These are phyloP conservation scores for Fagus sylvatica DNA, from an alignment of 306 rosid genomes.

Conservation along the genomic window DNA sequence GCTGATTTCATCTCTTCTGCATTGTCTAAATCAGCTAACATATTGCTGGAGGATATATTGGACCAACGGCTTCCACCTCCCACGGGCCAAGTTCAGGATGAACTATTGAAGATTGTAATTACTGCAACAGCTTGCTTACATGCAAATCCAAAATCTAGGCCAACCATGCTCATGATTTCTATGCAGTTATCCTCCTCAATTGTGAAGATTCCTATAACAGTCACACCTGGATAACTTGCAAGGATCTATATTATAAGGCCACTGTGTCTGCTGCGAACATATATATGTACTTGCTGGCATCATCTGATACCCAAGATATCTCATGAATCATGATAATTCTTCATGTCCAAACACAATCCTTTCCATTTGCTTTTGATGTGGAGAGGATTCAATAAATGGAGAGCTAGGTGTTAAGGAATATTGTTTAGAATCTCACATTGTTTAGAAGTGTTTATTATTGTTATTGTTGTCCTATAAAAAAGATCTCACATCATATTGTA, in stretches of 20 bases:
- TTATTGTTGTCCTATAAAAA: no score
- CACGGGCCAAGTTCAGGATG: neutral
- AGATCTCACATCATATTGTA: no score
- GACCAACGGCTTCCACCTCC: conserved; percentile 16
- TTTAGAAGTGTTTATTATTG: no score
- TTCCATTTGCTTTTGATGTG: no score
- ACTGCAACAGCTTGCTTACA: conserved; percentile 6
- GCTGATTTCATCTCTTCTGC: conserved; percentile 8
- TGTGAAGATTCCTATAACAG: neutral
- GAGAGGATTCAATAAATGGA: no score
- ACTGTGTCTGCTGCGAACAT: neutral
- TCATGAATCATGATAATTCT: no score
- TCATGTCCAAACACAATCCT: no score
- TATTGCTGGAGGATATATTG: neutral
- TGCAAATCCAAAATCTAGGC: conserved; percentile 27
- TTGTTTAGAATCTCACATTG: no score
- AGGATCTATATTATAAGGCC: neutral
- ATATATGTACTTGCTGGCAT: no score
- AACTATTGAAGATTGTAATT: conserved; percentile 1
- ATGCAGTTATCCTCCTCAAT: neutral
- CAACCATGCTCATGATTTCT: conserved; percentile 35
- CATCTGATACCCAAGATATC: no score
- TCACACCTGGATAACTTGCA: neutral
- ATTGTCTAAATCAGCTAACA: neutral
- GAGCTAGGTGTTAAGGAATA: no score